phyloP scores from a whole-genome alignment of 805 yeast species.

The Pichia cabralensis region DNA sequence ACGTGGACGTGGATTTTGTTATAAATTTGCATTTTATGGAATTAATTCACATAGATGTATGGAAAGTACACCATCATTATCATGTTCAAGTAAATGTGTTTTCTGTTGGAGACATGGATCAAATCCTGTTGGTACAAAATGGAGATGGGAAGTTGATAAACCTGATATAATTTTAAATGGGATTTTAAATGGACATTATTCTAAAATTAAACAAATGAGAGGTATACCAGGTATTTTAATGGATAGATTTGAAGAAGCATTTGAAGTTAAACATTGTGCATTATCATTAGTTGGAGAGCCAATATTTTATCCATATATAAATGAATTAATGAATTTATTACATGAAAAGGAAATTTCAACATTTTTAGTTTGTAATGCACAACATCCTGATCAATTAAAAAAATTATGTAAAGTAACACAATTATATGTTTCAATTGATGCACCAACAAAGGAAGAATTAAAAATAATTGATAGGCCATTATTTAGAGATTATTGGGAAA shows the following conservation, averaged over 20 bases:
- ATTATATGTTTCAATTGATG: constrained; percentile 86
- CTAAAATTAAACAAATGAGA: constrained; percentile 86
- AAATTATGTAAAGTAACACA: constrained; percentile 73
- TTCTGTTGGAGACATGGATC: constrained; percentile 98
- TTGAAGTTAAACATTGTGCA: constrained; percentile 84
- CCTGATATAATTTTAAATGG: constrained; percentile 80
- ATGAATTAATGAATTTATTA: constrained; percentile 69
- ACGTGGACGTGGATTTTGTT: constrained; percentile 90
- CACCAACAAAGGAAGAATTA: constrained; percentile 74
- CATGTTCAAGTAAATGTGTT: constrained; percentile 92
- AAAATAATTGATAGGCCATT: constrained; percentile 83
- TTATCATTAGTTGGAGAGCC: constrained; percentile 92
- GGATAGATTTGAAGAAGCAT: constrained; percentile 85
- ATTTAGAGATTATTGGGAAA: constrained; percentile 87
- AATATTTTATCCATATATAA: constrained; percentile 84
- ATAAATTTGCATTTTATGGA: constrained; percentile 87
- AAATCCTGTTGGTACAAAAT: constrained; percentile 88
- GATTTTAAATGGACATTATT: constrained; percentile 81
- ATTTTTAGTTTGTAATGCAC: constrained; percentile 90
- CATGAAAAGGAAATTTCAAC: constrained; percentile 76
- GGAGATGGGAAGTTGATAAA: constrained; percentile 94
- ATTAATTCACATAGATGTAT: constrained; percentile 84
- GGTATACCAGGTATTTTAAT: constrained; percentile 93
- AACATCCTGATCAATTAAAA: constrained; percentile 79
- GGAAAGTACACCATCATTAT: constrained; percentile 91